These are phyloP conservation scores for Blastocystis sp. DNA, from an alignment of 352 stramenopile species.

Conservation along the genomic window DNA sequence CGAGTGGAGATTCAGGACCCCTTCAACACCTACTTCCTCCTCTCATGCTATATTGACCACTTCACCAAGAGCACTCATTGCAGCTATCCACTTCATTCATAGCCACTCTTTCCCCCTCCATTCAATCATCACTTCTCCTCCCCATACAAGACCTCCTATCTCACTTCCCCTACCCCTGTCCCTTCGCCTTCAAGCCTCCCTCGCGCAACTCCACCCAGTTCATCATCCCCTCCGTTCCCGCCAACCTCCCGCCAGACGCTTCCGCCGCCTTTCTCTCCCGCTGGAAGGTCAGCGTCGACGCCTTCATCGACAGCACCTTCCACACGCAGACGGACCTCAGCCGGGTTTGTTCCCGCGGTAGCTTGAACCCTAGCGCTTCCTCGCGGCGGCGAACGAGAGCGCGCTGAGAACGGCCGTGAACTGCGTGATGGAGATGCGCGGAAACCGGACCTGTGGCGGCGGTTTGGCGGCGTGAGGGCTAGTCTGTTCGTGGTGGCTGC, in stretches of 20 bases:
- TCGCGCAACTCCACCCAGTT: neutral
- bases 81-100: neutral
- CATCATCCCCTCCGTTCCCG: neutral
- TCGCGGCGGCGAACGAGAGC: slow-evolving; percentile 7
- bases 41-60: slow-evolving; percentile 2
- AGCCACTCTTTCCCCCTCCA: neutral
- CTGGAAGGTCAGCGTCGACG: neutral
- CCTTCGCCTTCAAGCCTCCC: neutral
- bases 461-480: neutral
- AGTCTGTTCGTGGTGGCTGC: neutral
- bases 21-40: slow-evolving; percentile 21
- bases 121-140: neutral
- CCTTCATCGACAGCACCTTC: neutral
- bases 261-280: neutral
- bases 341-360: neutral
- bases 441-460: slow-evolving; percentile 2
- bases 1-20: neutral
- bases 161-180: slow-evolving; percentile 25
- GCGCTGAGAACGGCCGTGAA: slow-evolving; percentile 26
- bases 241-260: slow-evolving; percentile 4
- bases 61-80: neutral
- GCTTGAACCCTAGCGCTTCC: neutral
- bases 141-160: neutral
- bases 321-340: neutral
- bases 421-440: slow-evolving; percentile 16